A percentile compares a stretch with the other conserved stretches of the same genome.
phyloP scores from a whole-genome alignment of 148 eudicot genomes.

The Rhododendron ferrugineum region DNA sequence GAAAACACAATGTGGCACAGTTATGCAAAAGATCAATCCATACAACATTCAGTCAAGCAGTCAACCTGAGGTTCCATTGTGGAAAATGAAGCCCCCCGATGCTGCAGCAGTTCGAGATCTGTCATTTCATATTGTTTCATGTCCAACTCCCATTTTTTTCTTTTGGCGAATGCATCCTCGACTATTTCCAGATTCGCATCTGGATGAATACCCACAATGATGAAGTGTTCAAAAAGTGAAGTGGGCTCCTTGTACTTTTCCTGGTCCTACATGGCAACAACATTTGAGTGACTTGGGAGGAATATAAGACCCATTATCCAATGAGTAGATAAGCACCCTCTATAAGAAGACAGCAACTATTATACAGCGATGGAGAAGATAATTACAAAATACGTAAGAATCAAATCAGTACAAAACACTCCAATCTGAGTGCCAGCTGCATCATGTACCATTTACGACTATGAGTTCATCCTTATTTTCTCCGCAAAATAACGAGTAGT shows the following conservation, averaged over 20 bases:
- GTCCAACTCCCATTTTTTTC: constrained; percentile 64
- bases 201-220: constrained; percentile 82
- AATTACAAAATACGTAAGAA: neutral
- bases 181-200: constrained; percentile 76
- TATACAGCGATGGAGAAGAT: neutral
- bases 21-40: neutral
- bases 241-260: constrained; percentile 68
- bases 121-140: constrained; percentile 29
- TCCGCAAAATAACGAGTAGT: neutral
- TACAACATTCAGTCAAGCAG: neutral
- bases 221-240: constrained; percentile 83
- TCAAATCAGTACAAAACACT: neutral
- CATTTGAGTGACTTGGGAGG: constrained; percentile 9
- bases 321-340: neutral
- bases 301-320: neutral
- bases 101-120: constrained; percentile 32
- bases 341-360: neutral
- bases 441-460: neutral
- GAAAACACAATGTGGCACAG: neutral
- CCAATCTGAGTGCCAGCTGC: neutral
- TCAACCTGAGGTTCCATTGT: constrained; percentile 83
- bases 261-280: constrained; percentile 48
- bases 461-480: neutral
- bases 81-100: constrained; percentile 48
- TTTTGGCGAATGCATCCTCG: constrained; percentile 72